A percentile compares a stretch with the other conserved stretches of the same genome.
phyloP scores from a whole-genome alignment of 139 green algal species.

The Micractinium conductrix region DNA sequence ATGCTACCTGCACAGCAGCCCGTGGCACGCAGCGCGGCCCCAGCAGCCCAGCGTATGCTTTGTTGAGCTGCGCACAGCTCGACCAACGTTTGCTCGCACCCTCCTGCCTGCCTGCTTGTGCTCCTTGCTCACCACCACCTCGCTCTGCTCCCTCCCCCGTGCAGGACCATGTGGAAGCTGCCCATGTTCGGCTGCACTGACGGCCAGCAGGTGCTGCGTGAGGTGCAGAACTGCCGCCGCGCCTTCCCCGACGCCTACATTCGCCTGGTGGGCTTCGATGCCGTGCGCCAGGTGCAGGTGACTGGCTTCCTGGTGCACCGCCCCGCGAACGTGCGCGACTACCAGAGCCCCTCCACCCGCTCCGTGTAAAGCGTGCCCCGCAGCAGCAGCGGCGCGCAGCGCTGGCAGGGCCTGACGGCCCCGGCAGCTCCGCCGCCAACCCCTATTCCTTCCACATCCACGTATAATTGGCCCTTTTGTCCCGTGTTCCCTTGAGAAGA shows the following conservation, averaged over 20 bases:
- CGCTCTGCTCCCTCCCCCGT: conserved; percentile 59
- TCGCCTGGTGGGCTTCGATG: conserved; percentile 86
- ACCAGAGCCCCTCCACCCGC: conserved; percentile 24
- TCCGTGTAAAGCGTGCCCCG: no score
- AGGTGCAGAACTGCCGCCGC: conserved; percentile 84
- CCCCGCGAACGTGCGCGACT: conserved; percentile 16
- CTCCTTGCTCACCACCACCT: neutral
- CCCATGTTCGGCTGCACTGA: conserved; percentile 99
- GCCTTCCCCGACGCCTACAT: conserved; percentile 96
- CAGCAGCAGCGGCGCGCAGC: no score
- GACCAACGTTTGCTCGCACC: no score
- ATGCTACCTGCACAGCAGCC: neutral
- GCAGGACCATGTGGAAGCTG: conserved; percentile 99
- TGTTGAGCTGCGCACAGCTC: no score
- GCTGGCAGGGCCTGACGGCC: no score
- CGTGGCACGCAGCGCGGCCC: neutral
- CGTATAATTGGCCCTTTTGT: no score
- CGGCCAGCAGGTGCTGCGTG: conserved; percentile 87
- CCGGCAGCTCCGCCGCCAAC: no score
- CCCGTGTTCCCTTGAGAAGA: no score
- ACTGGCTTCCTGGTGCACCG: conserved; percentile 73
- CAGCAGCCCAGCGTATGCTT: neutral
- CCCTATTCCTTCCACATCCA: no score
- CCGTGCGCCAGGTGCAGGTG: conserved; percentile 80
- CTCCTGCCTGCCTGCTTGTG: neutral